Evolutionary conservation across 768 basidiomycete genomes (phyloP).

Genomic region (Xanthoconium stramineum): DNA sequence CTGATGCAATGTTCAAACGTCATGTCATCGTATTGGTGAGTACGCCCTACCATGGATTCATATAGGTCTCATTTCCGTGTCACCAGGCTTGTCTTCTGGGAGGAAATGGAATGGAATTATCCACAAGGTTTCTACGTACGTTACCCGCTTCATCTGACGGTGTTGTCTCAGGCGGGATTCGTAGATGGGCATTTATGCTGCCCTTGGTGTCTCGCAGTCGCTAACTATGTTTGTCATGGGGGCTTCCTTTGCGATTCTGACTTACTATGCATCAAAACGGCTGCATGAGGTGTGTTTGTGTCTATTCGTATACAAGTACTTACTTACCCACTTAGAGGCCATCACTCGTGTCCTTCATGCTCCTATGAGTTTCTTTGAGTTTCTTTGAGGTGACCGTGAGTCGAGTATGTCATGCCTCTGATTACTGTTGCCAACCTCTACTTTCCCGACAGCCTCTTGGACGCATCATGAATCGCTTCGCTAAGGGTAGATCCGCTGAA

Average conservation of each 20-base stretch:
- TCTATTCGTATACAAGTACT: background rate
- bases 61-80: background rate
- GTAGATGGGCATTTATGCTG: constrained; percentile 81
- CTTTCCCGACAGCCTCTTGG: constrained; percentile 58
- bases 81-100: constrained; percentile 74
- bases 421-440: background rate
- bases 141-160: constrained; percentile 29
- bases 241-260: constrained; percentile 57
- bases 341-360: constrained; percentile 74
- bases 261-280: constrained; percentile 72
- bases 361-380: constrained; percentile 88
- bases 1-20: constrained; percentile 70
- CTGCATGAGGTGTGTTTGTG: constrained; percentile 53
- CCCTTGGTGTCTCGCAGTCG: constrained; percentile 68
- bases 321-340: constrained; percentile 41
- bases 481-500: constrained; percentile 50
- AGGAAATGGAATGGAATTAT: constrained; percentile 48
- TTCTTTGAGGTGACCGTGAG: constrained; percentile 85
- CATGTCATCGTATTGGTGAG: constrained; percentile 72
- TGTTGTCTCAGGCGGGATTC: background rate
- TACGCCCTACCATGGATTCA: background rate
- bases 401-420: background rate
- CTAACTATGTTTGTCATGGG: constrained; percentile 68
- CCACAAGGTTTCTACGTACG: constrained; percentile 70
- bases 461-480: constrained; percentile 87